Evolutionary conservation across 768 basidiomycete species (phyloP), one percentile per base, ranked within the genome.

Genomic region (Boletus sp.): DNA sequence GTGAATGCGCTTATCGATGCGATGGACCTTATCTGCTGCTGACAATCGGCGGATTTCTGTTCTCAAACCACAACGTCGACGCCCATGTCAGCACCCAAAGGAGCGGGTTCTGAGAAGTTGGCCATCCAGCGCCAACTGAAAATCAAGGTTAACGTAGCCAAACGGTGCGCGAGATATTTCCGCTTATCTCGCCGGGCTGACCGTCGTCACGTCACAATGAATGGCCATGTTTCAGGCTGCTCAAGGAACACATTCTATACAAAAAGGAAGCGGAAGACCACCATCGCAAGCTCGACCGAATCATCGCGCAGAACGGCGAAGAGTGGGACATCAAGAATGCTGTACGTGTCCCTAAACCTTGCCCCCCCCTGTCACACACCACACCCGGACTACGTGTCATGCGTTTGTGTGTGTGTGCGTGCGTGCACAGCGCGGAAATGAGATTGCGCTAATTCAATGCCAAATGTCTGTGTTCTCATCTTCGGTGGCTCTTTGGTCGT

Each of bases 311-410:
- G 47, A 80, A 72, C 47, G 81, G 79, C 39, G 87, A 90, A 59
- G 83, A 83, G 39, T 92, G 88, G 88, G 84, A 89, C 51, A 73
- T 87, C 66, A 88, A 82, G 70, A 90, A 85, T 70, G 81, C 78
- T 64, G 90, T 89, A 67, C 60, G 85, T 74, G 45, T 59, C 47
- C 40, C 44, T 41, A 41, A 35, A 41, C 68, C 49, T 53, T 30
- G 43, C 14, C 43, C 33, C 10, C n/a, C 43, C 34, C 25, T 47
- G 42, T 41, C 53, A 53, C 52, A 43, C 54, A 27, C 39, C 35
- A 25, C 53, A 38, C 41, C 39, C 63, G n/a, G n/a, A n/a, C n/a
- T 57, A 51, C 62, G 56, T 52, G 55, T 54, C 51, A 55, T 51
- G 56, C 37, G 56, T 50, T 55, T 34, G 9, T 33, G 33, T 47